Conservation (phyloP, 2,329 filamentous ascomycete species). For the Coleophoma crateriformis region DNA sequence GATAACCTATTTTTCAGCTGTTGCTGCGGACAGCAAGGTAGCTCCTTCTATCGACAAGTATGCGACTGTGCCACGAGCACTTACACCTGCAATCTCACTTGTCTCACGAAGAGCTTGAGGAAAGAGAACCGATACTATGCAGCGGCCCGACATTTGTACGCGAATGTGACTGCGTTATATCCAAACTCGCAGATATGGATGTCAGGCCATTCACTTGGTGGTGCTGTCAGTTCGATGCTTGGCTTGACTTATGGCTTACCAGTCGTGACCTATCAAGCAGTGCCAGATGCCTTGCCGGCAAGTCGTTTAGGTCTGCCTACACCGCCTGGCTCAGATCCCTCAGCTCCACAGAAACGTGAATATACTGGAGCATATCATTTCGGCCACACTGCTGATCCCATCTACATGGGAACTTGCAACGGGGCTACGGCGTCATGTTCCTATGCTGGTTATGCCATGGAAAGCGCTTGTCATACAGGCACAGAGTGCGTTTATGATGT, state of each 20-base stretch:
- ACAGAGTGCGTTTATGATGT: constrained; percentile 88
- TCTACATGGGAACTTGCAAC: constrained; percentile 92
- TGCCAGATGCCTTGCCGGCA: constrained; percentile 84
- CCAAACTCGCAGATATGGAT: constrained; percentile 83
- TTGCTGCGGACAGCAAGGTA: constrained; percentile 91
- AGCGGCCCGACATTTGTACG: constrained; percentile 82
- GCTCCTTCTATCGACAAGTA: constrained; percentile 84
- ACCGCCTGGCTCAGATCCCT: constrained; percentile 72
- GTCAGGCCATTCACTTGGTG: constrained; percentile 86
- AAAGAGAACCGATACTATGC: constrained; percentile 90
- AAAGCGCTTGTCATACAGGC: constrained; percentile 88
- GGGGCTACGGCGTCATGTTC: constrained; percentile 85
- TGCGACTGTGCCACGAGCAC: constrained; percentile 87
- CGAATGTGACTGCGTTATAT: constrained; percentile 87
- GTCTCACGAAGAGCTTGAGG: constrained; percentile 67
- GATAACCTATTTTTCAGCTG: constrained; percentile 98
- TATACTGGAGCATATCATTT: constrained; percentile 83
- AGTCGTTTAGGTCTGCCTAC: constrained; percentile 78
- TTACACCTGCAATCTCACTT: constrained; percentile 90
- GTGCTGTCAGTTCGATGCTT: constrained; percentile 80
- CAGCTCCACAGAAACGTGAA: constrained; percentile 62
- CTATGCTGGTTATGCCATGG: constrained; percentile 88
- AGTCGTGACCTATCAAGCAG: constrained; percentile 87
- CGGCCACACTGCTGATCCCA: constrained; percentile 90
- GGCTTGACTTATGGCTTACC: constrained; percentile 88